phyloP scores from a whole-genome alignment of 345 rosid genomes.

The Aquilaria yunnanensis region DNA sequence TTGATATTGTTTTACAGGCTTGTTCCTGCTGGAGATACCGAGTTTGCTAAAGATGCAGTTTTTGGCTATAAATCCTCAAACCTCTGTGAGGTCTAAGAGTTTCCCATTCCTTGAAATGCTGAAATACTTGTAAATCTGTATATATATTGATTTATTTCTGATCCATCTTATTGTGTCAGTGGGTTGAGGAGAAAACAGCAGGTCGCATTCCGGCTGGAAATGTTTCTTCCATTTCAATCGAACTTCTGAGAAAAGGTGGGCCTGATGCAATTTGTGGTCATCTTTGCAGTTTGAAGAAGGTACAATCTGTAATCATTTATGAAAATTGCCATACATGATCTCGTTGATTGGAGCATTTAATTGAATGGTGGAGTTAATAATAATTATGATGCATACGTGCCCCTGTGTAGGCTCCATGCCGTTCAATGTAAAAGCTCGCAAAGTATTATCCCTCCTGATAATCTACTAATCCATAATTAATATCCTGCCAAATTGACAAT shows the following conservation, averaged over 20 bases:
- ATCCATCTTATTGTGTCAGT: conserved; percentile 37
- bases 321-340: neutral
- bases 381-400: too few species aligned
- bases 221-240: conserved; percentile 72
- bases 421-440: too few species aligned
- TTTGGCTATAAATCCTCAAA: conserved; percentile 93
- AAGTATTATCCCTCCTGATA: too few species aligned
- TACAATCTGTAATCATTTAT: conserved; percentile 12
- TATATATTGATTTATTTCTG: conserved; percentile 10
- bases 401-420: too few species aligned
- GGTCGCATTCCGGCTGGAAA: conserved; percentile 60
- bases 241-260: conserved; percentile 81
- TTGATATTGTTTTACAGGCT: conserved; percentile 42
- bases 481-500: too few species aligned
- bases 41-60: conserved; percentile 93
- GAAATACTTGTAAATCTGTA: neutral
- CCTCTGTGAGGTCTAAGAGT: conserved; percentile 58
- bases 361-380: neutral
- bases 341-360: neutral
- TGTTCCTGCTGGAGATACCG: conserved; percentile 93
- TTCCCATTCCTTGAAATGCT: conserved; percentile 3
- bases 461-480: too few species aligned
- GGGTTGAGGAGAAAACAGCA: conserved; percentile 92
- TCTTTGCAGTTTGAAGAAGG: conserved; percentile 78
- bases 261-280: conserved; percentile 81